phyloP scores from a whole-genome alignment of 352 stramenopile genomes.

The Pythium phragmiticola region DNA sequence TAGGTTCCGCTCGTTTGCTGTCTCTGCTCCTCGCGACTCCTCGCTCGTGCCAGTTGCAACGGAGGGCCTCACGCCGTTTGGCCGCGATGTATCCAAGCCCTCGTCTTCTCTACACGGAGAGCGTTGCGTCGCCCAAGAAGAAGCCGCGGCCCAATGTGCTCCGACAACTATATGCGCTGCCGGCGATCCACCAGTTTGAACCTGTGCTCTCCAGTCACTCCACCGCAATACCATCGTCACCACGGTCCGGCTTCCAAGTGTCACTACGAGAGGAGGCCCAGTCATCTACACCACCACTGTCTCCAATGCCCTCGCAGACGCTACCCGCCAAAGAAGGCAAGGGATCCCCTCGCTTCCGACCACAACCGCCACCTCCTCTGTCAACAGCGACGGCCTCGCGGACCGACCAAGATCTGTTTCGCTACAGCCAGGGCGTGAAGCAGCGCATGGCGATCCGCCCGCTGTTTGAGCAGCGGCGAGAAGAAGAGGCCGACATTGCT shows the following conservation, averaged over 20 bases:
- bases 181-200: constrained; percentile 63
- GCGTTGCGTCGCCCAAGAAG: constrained; percentile 37
- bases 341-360: constrained; percentile 33
- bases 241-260: background rate
- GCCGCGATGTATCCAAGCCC: constrained; percentile 19
- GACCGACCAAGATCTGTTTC: constrained; percentile 57
- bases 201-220: constrained; percentile 31
- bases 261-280: background rate
- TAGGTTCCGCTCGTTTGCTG: no score
- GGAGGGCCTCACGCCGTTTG: background rate
- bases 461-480: constrained; percentile 60
- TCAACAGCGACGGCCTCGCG: constrained; percentile 26
- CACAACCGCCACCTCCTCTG: constrained; percentile 30
- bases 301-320: background rate
- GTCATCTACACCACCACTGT: background rate
- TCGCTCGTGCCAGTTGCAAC: background rate
- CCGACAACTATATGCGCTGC: constrained; percentile 50
- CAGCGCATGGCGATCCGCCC: constrained; percentile 72
- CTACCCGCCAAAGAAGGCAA: background rate
- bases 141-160: constrained; percentile 35
- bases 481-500: constrained; percentile 34
- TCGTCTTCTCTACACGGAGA: constrained; percentile 19
- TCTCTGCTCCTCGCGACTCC: background rate
- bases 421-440: constrained; percentile 50
- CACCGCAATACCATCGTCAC: background rate